These are phyloP conservation scores for Dactylellina haptotyla DNA, from an alignment of 2,329 filamentous ascomycete genomes.

Conservation along the genomic window DNA sequence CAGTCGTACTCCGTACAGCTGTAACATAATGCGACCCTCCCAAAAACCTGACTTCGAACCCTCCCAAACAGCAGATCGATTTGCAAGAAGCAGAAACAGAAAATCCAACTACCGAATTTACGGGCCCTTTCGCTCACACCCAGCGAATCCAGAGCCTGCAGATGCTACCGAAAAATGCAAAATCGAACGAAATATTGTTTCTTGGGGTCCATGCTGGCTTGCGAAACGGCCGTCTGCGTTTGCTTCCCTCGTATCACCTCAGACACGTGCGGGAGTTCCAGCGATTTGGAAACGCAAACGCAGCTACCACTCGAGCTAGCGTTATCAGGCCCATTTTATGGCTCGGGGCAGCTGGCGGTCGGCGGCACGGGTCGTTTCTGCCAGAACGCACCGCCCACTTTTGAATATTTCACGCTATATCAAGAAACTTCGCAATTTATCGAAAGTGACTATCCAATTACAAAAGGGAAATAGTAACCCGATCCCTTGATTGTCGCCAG, in stretches of 20 bases:
- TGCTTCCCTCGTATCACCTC: background rate
- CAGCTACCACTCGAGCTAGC: background rate
- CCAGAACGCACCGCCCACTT: background rate
- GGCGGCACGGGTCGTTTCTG: conserved; percentile 4
- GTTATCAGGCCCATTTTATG: background rate
- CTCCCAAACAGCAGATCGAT: too few species aligned
- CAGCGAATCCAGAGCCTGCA: background rate
- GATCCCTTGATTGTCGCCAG: background rate
- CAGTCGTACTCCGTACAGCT: background rate
- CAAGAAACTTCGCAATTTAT: too few species aligned
- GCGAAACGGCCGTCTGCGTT: background rate
- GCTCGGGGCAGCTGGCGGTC: background rate
- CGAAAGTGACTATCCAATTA: background rate
- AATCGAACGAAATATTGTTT: too few species aligned
- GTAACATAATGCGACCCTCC: background rate
- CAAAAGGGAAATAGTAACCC: background rate
- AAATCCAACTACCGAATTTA: conserved; percentile 4
- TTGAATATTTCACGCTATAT: too few species aligned
- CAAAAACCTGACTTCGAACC: background rate
- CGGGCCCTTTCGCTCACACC: background rate
- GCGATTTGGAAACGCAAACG: conserved; percentile 24
- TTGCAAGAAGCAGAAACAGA: too few species aligned
- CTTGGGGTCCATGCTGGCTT: too few species aligned
- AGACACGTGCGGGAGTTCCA: conserved; percentile 12
- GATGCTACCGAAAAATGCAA: conserved; percentile 1